Conservation (phyloP, 352 stramenopile species). For the Sclerospora graminicola region DNA sequence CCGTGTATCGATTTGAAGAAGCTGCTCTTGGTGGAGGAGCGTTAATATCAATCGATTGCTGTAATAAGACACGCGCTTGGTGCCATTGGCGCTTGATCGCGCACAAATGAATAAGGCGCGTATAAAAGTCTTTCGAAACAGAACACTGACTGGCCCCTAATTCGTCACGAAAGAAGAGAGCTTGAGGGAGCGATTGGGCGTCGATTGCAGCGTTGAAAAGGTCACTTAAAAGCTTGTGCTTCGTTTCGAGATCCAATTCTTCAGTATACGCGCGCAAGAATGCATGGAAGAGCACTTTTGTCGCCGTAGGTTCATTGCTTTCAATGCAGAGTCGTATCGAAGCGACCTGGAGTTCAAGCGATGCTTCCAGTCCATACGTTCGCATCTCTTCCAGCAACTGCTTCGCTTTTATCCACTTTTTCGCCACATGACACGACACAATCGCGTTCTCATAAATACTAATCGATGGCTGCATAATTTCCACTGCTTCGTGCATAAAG, state of each 20-base stretch:
- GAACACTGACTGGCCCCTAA: constrained; percentile 20
- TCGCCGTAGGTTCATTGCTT: constrained; percentile 43
- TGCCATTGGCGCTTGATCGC: constrained; percentile 47
- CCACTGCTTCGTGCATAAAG: constrained; percentile 53
- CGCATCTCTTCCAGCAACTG: constrained; percentile 57
- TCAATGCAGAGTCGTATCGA: constrained; percentile 44
- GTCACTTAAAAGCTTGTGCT: constrained; percentile 25
- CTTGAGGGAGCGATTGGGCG: constrained; percentile 33
- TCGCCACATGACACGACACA: constrained; percentile 29
- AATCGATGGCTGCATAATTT: constrained; percentile 58
- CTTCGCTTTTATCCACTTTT: constrained; percentile 66
- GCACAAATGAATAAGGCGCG: constrained; percentile 36
- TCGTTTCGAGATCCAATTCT: constrained; percentile 28
- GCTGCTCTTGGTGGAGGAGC: constrained; percentile 21
- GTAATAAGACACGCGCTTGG: constrained; percentile 33
- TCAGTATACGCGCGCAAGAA: constrained; percentile 32
- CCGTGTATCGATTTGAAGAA: constrained; percentile 32
- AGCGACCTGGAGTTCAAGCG: constrained; percentile 35
- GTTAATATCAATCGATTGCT: constrained; percentile 32
- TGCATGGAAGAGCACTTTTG: constrained; percentile 26
- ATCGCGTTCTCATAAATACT: constrained; percentile 73
- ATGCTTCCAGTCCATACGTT: constrained; percentile 40
- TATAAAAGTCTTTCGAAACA: constrained; percentile 29
- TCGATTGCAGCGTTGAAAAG: constrained; percentile 37
- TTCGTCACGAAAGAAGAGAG: constrained; percentile 49